Evolutionary conservation across 2,329 filamentous ascomycete species (phyloP).

Genomic region (Fusarium pilosicola): DNA sequence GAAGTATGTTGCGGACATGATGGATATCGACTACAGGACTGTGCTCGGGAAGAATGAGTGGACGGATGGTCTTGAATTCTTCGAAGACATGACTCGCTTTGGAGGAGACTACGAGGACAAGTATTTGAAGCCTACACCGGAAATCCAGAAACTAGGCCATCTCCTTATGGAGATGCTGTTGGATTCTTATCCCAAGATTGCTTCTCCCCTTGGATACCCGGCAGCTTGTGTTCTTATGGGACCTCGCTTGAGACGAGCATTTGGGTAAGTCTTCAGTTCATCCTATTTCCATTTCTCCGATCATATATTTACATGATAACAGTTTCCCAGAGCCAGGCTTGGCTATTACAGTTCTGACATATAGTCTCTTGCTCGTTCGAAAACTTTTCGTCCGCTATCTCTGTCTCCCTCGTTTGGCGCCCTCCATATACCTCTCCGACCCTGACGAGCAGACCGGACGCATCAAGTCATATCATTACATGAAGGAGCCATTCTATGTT

Average conservation of each 20-base stretch:
- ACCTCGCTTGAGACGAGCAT: constrained; percentile 69
- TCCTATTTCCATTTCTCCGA: neutral
- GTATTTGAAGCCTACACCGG: constrained; percentile 64
- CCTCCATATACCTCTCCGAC: constrained; percentile 54
- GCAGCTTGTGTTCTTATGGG: constrained; percentile 70
- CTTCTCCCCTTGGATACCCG: constrained; percentile 59
- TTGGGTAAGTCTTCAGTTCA: constrained; percentile 62
- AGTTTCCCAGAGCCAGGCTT: constrained; percentile 58
- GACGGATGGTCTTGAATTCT: constrained; percentile 63
- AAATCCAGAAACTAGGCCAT: constrained; percentile 63
- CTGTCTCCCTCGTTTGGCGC: constrained; percentile 64
- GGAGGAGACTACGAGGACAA: constrained; percentile 66
- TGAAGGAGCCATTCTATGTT: constrained; percentile 73
- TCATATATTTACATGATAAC: constrained; percentile 21
- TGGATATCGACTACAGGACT: constrained; percentile 67
- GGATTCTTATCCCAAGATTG: constrained; percentile 59
- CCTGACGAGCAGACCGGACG: constrained; percentile 64
- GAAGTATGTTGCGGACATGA: constrained; percentile 76
- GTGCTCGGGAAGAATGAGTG: constrained; percentile 52
- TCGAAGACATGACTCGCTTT: constrained; percentile 60
- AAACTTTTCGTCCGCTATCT: constrained; percentile 67
- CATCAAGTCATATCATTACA: constrained; percentile 61
- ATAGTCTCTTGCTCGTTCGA: constrained; percentile 61
- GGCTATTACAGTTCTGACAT: constrained; percentile 52
- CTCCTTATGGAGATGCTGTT: constrained; percentile 70